A percentile compares a stretch with the other conserved stretches of the same genome.
Evolutionary conservation across 2,329 filamentous ascomycete genomes (phyloP).

Genomic region (Cryoendolithus antarcticus): DNA sequence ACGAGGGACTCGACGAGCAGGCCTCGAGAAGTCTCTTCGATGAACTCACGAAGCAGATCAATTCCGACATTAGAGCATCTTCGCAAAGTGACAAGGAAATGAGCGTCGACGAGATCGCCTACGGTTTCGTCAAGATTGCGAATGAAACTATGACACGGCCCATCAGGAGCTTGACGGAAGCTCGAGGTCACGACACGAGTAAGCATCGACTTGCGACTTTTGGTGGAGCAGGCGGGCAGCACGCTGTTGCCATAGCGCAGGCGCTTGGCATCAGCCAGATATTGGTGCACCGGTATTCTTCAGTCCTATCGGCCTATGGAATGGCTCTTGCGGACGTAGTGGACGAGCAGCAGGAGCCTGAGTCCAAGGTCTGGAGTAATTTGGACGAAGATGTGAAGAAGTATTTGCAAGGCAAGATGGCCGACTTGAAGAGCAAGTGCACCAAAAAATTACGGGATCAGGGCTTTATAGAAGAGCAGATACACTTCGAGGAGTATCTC

Average conservation of each 20-base stretch:
- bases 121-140: conserved; percentile 72
- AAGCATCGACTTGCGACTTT: conserved; percentile 77
- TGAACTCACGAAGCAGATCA: conserved; percentile 11
- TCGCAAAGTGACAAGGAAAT: conserved; percentile 43
- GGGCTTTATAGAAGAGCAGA: conserved; percentile 29
- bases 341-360: conserved; percentile 69
- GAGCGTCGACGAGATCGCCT: conserved; percentile 67
- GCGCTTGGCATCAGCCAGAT: conserved; percentile 71
- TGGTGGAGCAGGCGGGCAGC: conserved; percentile 76
- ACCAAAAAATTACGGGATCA: conserved; percentile 44
- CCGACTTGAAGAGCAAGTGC: conserved; percentile 66
- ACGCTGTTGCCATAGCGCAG: conserved; percentile 72
- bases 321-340: conserved; percentile 85
- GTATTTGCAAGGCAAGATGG: conserved; percentile 61
- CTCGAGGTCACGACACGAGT: conserved; percentile 75
- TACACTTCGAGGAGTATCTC: conserved; percentile 34
- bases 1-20: conserved; percentile 14
- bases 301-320: conserved; percentile 73
- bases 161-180: conserved; percentile 76
- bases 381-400: conserved; percentile 38
- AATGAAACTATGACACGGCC: conserved; percentile 80
- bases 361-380: conserved; percentile 44
- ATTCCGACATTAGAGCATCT: conserved; percentile 31
- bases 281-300: conserved; percentile 71
- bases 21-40: conserved; percentile 8